Conservation (phyloP, 768 basidiomycete genomes). For the Pisolithus marmoratus region DNA sequence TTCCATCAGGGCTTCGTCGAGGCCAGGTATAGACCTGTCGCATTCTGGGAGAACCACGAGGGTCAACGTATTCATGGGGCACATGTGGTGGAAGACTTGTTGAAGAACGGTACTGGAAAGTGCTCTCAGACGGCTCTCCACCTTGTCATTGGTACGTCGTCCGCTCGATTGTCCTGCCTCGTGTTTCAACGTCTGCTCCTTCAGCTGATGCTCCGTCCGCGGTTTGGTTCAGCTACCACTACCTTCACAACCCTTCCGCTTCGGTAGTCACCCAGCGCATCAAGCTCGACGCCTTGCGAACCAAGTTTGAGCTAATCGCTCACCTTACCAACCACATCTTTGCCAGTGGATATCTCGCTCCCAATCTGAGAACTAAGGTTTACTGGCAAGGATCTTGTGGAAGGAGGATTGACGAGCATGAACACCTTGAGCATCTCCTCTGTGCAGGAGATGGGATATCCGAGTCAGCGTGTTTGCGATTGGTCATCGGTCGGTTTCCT, state of each 20-base stretch:
- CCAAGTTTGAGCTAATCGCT: slow-evolving; percentile 35
- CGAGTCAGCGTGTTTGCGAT: slow-evolving; percentile 13
- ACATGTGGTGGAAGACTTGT: slow-evolving; percentile 30
- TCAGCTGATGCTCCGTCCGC: slow-evolving; percentile 36
- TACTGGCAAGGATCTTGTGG: slow-evolving; percentile 39
- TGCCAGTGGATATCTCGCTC: slow-evolving; percentile 31
- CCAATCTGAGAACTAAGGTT: slow-evolving; percentile 32
- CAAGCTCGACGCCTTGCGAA: slow-evolving; percentile 30
- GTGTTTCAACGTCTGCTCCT: background rate
- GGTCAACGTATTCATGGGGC: slow-evolving; percentile 33
- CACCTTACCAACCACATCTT: slow-evolving; percentile 47
- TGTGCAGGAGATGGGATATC: slow-evolving; percentile 10
- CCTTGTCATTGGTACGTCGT: slow-evolving; percentile 39
- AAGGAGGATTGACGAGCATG: slow-evolving; percentile 23
- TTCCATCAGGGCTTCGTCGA: slow-evolving; percentile 45
- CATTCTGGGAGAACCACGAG: slow-evolving; percentile 41
- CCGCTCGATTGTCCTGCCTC: background rate
- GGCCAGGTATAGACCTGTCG: slow-evolving; percentile 34
- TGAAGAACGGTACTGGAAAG: slow-evolving; percentile 34
- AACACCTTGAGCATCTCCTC: slow-evolving; percentile 19
- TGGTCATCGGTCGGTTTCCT: slow-evolving; percentile 13
- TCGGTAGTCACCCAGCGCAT: slow-evolving; percentile 38
- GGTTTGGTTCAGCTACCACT: slow-evolving; percentile 42
- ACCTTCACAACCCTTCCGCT: slow-evolving; percentile 27
- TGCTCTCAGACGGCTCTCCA: slow-evolving; percentile 40